Evolutionary conservation across 768 basidiomycete species (phyloP), one percentile per base, ranked within the genome.

Genomic region (Porphyrellus cyaneotinctus): DNA sequence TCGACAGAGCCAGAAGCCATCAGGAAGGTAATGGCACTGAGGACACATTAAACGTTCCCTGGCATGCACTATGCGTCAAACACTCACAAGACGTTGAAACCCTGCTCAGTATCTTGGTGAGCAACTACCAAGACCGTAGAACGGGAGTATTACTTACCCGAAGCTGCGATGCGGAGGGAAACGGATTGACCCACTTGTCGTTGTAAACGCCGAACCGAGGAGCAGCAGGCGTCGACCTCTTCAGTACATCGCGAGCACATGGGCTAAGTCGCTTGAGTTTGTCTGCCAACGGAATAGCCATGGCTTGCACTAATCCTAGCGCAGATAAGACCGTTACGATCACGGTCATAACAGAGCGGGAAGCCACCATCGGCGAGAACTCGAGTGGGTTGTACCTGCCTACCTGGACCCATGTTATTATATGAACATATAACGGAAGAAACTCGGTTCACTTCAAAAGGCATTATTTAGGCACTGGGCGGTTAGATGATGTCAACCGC

Each of bases 171-270:
- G 70, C 68, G 2, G 72, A 60, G 6, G 84, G 82, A 5, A 65
- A 64, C 0, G 78, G 78, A 42, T 71, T 69, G 26, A 77, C 70
- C 51, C 64, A 81, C 38, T 52, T 58, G 57, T 76, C 75, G 46
- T 70, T 71, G 59, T 77, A 77, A 24, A 69, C 61, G 9, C 74
- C 59, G 30, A 73, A 85, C 59, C 78, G 75, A 37, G 84, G 83
- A 4, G 80, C 72, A 22, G 74, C 73, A 0, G 76, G 73, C 1
- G 45, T 52, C 2, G 57, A 54, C 30, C 43, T 52, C 50, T 47
- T 53, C 51, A 66, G 23, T 18, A 66, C n/a, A 30, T 60, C 57
- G 36, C 58, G 64, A 46, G 65, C 64, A n/a, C 60, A 45, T 8
- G 58, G 55, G 49, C 57, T 67, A 42, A 67, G 56, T 14, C 18